phyloP scores from a whole-genome alignment of 192 early-diverging fungal genomes.

The Podila clonocystis region DNA sequence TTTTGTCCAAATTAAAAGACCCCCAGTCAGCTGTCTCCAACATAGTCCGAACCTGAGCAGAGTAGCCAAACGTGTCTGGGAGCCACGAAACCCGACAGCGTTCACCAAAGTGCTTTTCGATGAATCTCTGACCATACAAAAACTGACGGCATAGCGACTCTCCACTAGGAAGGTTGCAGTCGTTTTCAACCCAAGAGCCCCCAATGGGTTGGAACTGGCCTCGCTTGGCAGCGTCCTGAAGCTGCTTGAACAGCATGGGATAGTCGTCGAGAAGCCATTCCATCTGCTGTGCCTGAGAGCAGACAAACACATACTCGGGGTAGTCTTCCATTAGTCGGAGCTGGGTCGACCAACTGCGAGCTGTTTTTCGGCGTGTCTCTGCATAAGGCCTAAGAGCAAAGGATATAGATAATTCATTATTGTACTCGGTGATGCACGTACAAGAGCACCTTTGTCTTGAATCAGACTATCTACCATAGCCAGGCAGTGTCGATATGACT shows the following conservation, averaged over 20 bases:
- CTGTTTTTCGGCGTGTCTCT: slow-evolving; percentile 96
- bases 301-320: slow-evolving; percentile 91
- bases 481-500: slow-evolving; percentile 82
- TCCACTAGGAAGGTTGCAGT: slow-evolving; percentile 97
- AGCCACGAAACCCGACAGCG: slow-evolving; percentile 90
- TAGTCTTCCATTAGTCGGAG: slow-evolving; percentile 84
- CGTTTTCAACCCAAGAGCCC: slow-evolving; percentile 98
- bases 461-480: slow-evolving; percentile 67
- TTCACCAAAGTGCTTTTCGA: slow-evolving; percentile 79
- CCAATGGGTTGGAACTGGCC: slow-evolving; percentile 95
- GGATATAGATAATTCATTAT: not conserved
- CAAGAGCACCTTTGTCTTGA: too few relatives aligned
- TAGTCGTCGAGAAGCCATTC: slow-evolving; percentile 91
- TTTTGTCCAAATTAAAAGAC: slow-evolving; percentile 2
- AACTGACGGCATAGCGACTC: slow-evolving; percentile 95
- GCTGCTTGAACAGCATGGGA: slow-evolving; percentile 81
- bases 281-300: slow-evolving; percentile 97
- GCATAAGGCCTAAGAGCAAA: slow-evolving; percentile 83
- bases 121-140: slow-evolving; percentile 91
- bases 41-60: slow-evolving; percentile 64
- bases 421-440: not conserved
- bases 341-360: slow-evolving; percentile 86
- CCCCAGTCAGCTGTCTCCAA: not conserved
- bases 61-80: slow-evolving; percentile 95
- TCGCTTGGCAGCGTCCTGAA: slow-evolving; percentile 72